Conservation (phyloP, 257 asterid genomes). For the Petunia secreta region DNA sequence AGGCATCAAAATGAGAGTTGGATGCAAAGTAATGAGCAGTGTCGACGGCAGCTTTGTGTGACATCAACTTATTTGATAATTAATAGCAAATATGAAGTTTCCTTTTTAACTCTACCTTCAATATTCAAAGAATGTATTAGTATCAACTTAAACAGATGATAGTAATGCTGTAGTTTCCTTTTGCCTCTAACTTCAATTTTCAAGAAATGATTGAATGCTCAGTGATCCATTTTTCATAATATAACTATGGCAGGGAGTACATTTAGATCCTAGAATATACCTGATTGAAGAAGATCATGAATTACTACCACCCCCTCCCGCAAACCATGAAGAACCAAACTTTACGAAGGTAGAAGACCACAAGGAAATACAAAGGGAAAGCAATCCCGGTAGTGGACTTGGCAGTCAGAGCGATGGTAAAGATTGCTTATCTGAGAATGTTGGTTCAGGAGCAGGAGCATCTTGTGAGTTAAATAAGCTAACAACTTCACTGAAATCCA, state of each 20-base stretch:
- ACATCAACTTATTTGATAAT: background rate
- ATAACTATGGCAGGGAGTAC: slow-evolving; percentile 76
- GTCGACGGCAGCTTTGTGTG: background rate
- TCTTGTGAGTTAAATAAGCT: slow-evolving; percentile 46
- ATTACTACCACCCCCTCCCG: slow-evolving; percentile 41
- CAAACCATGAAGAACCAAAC: slow-evolving; percentile 53
- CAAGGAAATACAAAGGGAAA: slow-evolving; percentile 48
- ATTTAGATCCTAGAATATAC: slow-evolving; percentile 97
- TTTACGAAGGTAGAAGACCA: slow-evolving; percentile 36
- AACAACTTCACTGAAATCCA: slow-evolving; percentile 50
- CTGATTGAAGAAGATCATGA: slow-evolving; percentile 87
- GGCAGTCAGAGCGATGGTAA: slow-evolving; percentile 36
- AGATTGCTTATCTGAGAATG: slow-evolving; percentile 31
- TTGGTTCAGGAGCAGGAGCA: slow-evolving; percentile 35
- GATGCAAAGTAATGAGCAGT: background rate
- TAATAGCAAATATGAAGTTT: background rate
- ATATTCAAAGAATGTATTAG: background rate
- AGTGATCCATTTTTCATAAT: slow-evolving; percentile 18
- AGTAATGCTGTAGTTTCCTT: background rate
- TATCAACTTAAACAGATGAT: background rate
- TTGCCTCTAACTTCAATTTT: background rate
- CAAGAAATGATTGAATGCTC: background rate
- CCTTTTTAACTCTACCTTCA: background rate
- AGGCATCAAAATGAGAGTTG: background rate
- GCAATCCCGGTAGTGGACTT: slow-evolving; percentile 30